Conservation (phyloP, 805 yeast genomes). For the Wickerhamiella brachini region DNA sequence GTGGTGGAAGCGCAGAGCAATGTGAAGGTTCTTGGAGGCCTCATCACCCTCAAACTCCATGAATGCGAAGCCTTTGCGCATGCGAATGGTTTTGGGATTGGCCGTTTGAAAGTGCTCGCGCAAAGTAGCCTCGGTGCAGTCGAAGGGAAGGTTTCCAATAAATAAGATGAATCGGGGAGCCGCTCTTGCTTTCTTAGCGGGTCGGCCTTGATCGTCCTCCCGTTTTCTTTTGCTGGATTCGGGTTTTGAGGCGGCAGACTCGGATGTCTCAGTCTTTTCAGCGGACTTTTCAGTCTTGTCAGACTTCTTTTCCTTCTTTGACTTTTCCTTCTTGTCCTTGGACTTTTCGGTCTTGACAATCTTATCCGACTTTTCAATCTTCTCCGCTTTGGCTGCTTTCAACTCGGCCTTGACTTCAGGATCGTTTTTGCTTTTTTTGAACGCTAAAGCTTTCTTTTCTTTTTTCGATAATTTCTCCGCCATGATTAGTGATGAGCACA, state of each 20-base stretch:
- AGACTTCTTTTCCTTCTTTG: too few species aligned
- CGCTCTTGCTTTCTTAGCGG: conserved; percentile 49
- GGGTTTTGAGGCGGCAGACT: conserved; percentile 22
- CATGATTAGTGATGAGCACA: background rate
- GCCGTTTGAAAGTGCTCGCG: conserved; percentile 56
- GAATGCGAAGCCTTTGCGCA: conserved; percentile 88
- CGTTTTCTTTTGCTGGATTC: conserved; percentile 12
- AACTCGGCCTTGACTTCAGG: background rate
- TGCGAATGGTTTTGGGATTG: conserved; percentile 58
- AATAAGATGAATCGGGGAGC: conserved; percentile 69
- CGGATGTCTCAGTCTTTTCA: conserved; percentile 25
- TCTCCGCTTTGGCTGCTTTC: conserved; percentile 25
- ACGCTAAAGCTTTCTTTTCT: conserved; percentile 20
- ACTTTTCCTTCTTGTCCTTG: conserved; percentile 23
- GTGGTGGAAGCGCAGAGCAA: conserved; percentile 76
- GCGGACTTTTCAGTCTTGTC: too few species aligned
- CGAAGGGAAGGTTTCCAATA: conserved; percentile 81
- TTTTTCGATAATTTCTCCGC: conserved; percentile 20
- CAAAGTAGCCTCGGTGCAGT: conserved; percentile 47
- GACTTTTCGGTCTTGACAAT: too few species aligned
- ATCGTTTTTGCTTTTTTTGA: conserved; percentile 8
- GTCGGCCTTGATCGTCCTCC: conserved; percentile 7
- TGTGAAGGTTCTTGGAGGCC: conserved; percentile 68
- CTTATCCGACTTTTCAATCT: background rate
- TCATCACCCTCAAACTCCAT: conserved; percentile 63